Base-by-base conservation (phyloP, 495 filamentous ascomycete species). In the Ascodesmis nigricans region DNA sequence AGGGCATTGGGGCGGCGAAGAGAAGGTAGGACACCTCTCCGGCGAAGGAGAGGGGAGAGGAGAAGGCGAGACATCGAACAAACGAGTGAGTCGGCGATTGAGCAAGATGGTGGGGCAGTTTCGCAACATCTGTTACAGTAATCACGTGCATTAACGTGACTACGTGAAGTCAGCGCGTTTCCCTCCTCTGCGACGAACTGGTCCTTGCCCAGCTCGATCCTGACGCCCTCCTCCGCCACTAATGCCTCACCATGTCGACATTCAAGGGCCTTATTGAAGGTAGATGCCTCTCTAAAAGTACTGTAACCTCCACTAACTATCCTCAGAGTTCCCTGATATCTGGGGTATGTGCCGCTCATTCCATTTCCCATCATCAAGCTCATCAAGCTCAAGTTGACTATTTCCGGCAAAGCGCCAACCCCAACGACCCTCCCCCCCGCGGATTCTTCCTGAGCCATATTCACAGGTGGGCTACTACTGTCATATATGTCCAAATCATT, bases 361-460 rank as follows among this genome's bases (percentile, higher is more conserved):
- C 10, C 9, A 2, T 29, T 5, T n/a, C 3, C 39, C 18, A 32
- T 37, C 27, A 19, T 31, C 5, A 29, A 14, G 13, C 11, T 33
- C 33, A 31, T n/a, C 16, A 16, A 9, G 4, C 15, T 17, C 9
- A 24, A 75, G 74, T 92, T 38, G 84, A 95, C 53, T 82, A 76
- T 56, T 95, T 92, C 48, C 70, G 82, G 10, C 58, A n/a, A 9
- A 49, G 31, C 28, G 45, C 58, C 11, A 56, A 57, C 14, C 61
- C 58, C 13, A 62, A 58, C 0, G 54, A 53, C 11, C 60, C 54
- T 18, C 62, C 75, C 19, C 78, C 83, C 1, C 50, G 90, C 27
- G 82, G 78, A 10, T 91, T 77, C 50, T 91, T 95, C 49, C 62
- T 95, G 24, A 84, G 75, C 48, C 84, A 95, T 65, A 73, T 91